phyloP scores from a whole-genome alignment of 768 basidiomycete species.

The Tylopilus cervinicoccineus region DNA sequence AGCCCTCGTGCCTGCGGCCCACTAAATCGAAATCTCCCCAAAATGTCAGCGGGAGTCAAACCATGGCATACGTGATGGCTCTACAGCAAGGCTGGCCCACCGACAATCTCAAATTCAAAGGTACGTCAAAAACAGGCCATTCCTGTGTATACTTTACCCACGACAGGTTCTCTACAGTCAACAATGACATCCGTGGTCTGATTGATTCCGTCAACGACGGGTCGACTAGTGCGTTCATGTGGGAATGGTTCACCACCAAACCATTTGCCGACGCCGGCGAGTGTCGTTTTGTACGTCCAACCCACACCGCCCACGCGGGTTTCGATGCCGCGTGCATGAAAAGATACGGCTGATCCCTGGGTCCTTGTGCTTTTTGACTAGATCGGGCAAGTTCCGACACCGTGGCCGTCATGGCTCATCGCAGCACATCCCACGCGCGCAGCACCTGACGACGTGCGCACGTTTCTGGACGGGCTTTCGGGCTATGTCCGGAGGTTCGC shows the following conservation, averaged over 20 bases:
- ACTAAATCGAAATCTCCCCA: not conserved
- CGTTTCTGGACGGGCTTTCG: slow-evolving; percentile 65
- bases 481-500: slow-evolving; percentile 65
- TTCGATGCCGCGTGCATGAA: too few species aligned
- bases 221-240: slow-evolving; percentile 88
- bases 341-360: not conserved
- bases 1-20: not conserved
- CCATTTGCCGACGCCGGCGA: slow-evolving; percentile 77
- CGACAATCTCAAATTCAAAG: slow-evolving; percentile 63
- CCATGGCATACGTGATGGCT: slow-evolving; percentile 96
- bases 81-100: slow-evolving; percentile 79
- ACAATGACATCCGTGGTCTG: slow-evolving; percentile 76
- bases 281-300: slow-evolving; percentile 72
- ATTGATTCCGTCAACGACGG: slow-evolving; percentile 86
- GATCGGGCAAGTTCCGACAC: slow-evolving; percentile 86
- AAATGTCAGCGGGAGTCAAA: slow-evolving; percentile 69
- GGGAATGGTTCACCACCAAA: slow-evolving; percentile 91
- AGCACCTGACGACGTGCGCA: slow-evolving; percentile 40
- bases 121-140: slow-evolving; percentile 33
- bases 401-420: slow-evolving; percentile 97
- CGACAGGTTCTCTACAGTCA: slow-evolving; percentile 44
- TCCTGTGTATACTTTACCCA: not conserved
- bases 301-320: not conserved
- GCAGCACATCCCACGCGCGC: slow-evolving; percentile 77
- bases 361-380: slow-evolving; percentile 21